These are phyloP conservation scores for Chlorella sp. DNA, from an alignment of 139 green algal species.

Conservation along the genomic window DNA sequence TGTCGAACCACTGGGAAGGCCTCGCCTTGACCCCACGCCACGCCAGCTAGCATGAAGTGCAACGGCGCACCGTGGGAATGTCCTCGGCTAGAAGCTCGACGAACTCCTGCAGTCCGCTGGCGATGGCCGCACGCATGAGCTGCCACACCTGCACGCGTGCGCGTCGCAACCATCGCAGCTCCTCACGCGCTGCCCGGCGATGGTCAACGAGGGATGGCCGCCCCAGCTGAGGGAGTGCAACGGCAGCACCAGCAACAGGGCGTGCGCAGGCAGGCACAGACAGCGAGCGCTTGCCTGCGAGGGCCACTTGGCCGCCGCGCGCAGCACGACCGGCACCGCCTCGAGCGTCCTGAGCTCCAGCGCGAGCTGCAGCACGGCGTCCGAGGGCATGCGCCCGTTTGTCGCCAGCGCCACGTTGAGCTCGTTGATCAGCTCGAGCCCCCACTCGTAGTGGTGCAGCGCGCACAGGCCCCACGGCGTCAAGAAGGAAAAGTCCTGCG, in stretches of 20 bases:
- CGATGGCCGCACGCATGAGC: conserved; percentile 12
- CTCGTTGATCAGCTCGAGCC: not conserved
- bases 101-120: conserved; percentile 7
- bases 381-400: conserved; percentile 2
- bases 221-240: not conserved
- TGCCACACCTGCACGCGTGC: conserved; percentile 12
- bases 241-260: no score
- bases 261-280: conserved; percentile 6
- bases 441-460: not conserved
- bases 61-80: conserved; percentile 1
- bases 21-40: no score
- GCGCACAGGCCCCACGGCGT: conserved; percentile 2
- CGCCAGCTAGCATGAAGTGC: no score
- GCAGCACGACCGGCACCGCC: conserved; percentile 10
- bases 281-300: not conserved
- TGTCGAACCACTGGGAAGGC: no score
- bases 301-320: conserved; percentile 4
- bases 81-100: conserved; percentile 11
- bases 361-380: conserved; percentile 7
- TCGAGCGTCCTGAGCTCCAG: conserved; percentile 8
- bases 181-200: not conserved
- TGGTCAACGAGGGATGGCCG: no score
- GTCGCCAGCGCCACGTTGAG: conserved; percentile 6
- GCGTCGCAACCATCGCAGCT: not conserved
- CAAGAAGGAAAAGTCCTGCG: not conserved